Percentiles rank a stretch among this genome's conserved stretches.
Conservation (phyloP, 2,329 filamentous ascomycete species). For the Apiospora saccharicola region DNA sequence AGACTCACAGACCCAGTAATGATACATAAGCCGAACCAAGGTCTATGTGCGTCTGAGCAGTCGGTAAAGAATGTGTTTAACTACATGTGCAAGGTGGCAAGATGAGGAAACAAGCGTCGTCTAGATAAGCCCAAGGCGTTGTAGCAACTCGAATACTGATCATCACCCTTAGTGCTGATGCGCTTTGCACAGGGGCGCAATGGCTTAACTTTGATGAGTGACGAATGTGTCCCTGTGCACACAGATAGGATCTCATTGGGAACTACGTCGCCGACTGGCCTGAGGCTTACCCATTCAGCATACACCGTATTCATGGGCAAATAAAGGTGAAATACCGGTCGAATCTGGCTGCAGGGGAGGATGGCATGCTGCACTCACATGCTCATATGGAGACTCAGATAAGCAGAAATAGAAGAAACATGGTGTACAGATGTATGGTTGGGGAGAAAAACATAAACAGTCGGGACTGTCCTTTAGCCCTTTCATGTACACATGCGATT, state of each 20-base stretch:
- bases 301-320: neutral
- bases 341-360: neutral
- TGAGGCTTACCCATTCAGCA: neutral
- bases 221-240: neutral
- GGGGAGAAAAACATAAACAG: neutral
- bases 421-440: neutral
- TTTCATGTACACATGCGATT: slow-evolving; percentile 15
- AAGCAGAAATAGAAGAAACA: slow-evolving; percentile 4
- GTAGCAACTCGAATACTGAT: neutral
- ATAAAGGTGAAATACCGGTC: neutral
- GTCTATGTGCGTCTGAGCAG: neutral
- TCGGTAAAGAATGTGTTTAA: neutral
- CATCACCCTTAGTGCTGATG: slow-evolving; percentile 9
- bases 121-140: neutral
- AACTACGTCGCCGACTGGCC: too few species aligned
- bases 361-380: neutral
- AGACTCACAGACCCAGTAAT: neutral
- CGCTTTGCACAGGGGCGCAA: neutral
- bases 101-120: neutral
- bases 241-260: neutral
- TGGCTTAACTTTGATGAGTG: neutral
- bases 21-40: neutral
- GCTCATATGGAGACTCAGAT: neutral
- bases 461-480: slow-evolving; percentile 2
- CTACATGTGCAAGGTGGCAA: neutral